Percentiles rank a stretch among this genome's conserved stretches.
These are phyloP conservation scores for Alnus rubra DNA, from an alignment of 306 rosid genomes.

Conservation along the genomic window DNA sequence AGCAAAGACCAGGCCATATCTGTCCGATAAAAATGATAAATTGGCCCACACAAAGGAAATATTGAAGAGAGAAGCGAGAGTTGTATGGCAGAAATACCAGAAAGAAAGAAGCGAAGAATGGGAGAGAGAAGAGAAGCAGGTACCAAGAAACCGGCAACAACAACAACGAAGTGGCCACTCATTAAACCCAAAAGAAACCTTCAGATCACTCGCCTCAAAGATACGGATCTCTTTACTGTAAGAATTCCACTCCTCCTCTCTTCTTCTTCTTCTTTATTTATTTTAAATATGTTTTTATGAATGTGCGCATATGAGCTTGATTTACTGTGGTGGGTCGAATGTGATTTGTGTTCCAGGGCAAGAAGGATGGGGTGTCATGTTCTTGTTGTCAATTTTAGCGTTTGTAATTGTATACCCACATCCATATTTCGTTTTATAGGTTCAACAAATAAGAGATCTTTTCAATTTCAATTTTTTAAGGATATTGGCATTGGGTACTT, in stretches of 20 bases:
- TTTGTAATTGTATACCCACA: neutral
- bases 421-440: neutral
- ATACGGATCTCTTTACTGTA: conserved; percentile 80
- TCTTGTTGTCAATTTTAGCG: neutral
- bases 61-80: neutral
- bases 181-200: conserved; percentile 75
- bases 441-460: neutral
- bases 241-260: conserved; percentile 22
- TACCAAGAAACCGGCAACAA: conserved; percentile 28
- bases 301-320: neutral
- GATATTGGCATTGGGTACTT: neutral
- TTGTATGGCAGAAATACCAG: conserved; percentile 35
- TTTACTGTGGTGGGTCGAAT: neutral
- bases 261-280: neutral
- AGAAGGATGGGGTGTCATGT: neutral
- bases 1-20: neutral
- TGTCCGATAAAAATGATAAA: neutral
- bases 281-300: neutral
- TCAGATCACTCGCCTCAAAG: conserved; percentile 52
- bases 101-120: conserved; percentile 60
- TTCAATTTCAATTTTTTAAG: neutral
- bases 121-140: conserved; percentile 49
- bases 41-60: neutral
- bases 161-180: conserved; percentile 60
- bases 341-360: neutral